Percentiles rank a stretch among this genome's conserved stretches.
Evolutionary conservation across 2,329 filamentous ascomycete genomes (phyloP).

Genomic region (Aureobasidium sp.): DNA sequence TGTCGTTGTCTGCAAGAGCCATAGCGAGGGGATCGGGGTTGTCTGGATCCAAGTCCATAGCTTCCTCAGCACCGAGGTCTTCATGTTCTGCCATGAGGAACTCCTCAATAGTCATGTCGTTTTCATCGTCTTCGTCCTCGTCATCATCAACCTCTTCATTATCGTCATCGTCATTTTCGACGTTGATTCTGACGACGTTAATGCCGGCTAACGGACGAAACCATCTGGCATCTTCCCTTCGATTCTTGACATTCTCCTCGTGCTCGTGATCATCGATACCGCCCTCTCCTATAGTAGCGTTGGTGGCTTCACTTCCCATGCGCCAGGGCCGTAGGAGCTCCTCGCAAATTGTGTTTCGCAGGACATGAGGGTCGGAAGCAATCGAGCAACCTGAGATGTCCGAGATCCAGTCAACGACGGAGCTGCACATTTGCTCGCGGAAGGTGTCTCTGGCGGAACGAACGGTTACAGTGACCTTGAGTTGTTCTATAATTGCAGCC

Average conservation of each 20-base stretch:
- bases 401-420: slow-evolving; percentile 89
- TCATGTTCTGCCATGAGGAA: slow-evolving; percentile 30
- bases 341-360: slow-evolving; percentile 78
- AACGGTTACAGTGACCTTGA: slow-evolving; percentile 92
- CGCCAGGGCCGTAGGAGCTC: slow-evolving; percentile 85
- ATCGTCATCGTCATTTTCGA: slow-evolving; percentile 37
- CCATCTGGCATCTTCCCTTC: slow-evolving; percentile 33
- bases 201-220: slow-evolving; percentile 24
- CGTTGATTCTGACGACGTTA: slow-evolving; percentile 22
- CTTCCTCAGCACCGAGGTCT: slow-evolving; percentile 18
- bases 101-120: slow-evolving; percentile 22
- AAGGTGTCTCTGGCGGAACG: slow-evolving; percentile 91
- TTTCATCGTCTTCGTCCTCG: slow-evolving; percentile 31
- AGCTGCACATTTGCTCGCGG: slow-evolving; percentile 96
- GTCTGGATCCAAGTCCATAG: slow-evolving; percentile 37
- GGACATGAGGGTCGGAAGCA: slow-evolving; percentile 66
- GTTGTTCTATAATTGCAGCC: slow-evolving; percentile 82
- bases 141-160: slow-evolving; percentile 41
- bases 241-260: slow-evolving; percentile 41
- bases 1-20: slow-evolving; percentile 27
- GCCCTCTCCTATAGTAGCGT: slow-evolving; percentile 66
- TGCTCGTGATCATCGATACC: slow-evolving; percentile 75
- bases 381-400: slow-evolving; percentile 89
- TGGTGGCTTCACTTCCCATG: slow-evolving; percentile 72
- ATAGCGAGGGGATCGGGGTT: slow-evolving; percentile 30